A percentile compares a stretch with the other conserved stretches of the same genome.
These are phyloP conservation scores for Torulaspora maleeae DNA, from an alignment of 805 yeast species.

Conservation along the genomic window DNA sequence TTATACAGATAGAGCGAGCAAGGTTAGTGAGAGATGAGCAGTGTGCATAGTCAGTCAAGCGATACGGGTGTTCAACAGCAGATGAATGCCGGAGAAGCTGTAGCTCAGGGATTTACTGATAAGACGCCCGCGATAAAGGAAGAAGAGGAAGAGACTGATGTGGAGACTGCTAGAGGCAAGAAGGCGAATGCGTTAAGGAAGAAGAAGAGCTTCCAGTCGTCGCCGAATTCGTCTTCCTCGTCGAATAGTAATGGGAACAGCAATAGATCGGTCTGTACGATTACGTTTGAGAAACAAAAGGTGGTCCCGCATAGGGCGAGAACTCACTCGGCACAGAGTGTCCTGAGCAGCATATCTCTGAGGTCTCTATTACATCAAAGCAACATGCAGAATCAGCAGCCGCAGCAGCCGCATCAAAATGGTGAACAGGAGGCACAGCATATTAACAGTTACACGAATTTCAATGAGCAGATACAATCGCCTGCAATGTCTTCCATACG, in stretches of 20 bases:
- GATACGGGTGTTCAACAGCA: slow-evolving; percentile 11
- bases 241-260: slow-evolving; percentile 11
- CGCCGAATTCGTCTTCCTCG: slow-evolving; percentile 12
- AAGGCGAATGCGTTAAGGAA: slow-evolving; percentile 2
- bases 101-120: slow-evolving; percentile 3
- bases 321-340: slow-evolving; percentile 40
- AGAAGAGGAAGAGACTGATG: slow-evolving; percentile 17
- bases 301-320: slow-evolving; percentile 51
- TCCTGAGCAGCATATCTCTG: slow-evolving; percentile 55
- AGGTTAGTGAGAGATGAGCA: slow-evolving; percentile 16
- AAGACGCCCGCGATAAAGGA: slow-evolving; percentile 22
- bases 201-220: slow-evolving; percentile 8
- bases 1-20: not conserved
- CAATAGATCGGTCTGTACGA: slow-evolving; percentile 16
- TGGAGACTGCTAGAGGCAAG: slow-evolving; percentile 4
- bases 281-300: slow-evolving; percentile 48
- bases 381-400: slow-evolving; percentile 24
- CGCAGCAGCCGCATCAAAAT: slow-evolving; percentile 10
- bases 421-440: slow-evolving; percentile 7
- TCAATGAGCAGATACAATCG: slow-evolving; percentile 39
- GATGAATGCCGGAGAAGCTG: slow-evolving; percentile 6
- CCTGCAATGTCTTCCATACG: slow-evolving; percentile 39
- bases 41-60: slow-evolving; percentile 26
- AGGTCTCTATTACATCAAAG: slow-evolving; percentile 58
- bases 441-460: slow-evolving; percentile 25